Base-by-base conservation (phyloP, 2,329 filamentous ascomycete species). In the Exophiala xenobiotica region DNA sequence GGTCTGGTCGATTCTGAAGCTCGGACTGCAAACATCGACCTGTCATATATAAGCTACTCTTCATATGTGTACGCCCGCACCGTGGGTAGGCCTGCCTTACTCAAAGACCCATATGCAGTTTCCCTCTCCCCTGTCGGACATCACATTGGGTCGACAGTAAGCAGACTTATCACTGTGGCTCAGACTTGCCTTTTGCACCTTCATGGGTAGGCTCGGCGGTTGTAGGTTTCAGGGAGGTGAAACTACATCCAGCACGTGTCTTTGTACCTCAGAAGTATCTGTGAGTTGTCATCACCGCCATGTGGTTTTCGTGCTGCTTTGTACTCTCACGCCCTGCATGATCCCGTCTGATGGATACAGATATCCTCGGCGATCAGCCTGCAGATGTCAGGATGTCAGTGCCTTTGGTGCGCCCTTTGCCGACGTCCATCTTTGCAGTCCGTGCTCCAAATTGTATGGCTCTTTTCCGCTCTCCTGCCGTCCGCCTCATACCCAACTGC, bases 381-480 rank as follows among this genome's bases (percentile, higher is more conserved):
- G 35, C 43, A 40, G 12, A 12, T 24, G 35, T 16, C 44, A 74
- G 59, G 5, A 80, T 61, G 40, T 82, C 79, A 3, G 87, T 90
- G 0, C 87, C 87, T 63, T 86, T 90, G 9, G 79, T 79, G 63
- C 75, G 81, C 29, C 75, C 71, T 40, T 64, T 70, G 16, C 59
- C 59, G 35, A 48, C 19, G 65, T 90, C 85, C 83, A 92, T 91
- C 73, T 91, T 93, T 11, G 88, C 88, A 3, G 88, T 91, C 60
- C 87, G 77, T 2, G 88, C 83, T 11, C 88, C 88, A 64, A 93
- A 93, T 69, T 93, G 88, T 51, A 91, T 90, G 14, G 92, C 92
- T 64, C 91, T 79, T 72, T 99, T 99, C 78, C 93, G 96, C 70
- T 97, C 91, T n/a, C 73, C 73, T 3, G 92, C 85, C 1, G 90